phyloP scores from a whole-genome alignment of 768 basidiomycete species.

The Rhodotorula babjevae region DNA sequence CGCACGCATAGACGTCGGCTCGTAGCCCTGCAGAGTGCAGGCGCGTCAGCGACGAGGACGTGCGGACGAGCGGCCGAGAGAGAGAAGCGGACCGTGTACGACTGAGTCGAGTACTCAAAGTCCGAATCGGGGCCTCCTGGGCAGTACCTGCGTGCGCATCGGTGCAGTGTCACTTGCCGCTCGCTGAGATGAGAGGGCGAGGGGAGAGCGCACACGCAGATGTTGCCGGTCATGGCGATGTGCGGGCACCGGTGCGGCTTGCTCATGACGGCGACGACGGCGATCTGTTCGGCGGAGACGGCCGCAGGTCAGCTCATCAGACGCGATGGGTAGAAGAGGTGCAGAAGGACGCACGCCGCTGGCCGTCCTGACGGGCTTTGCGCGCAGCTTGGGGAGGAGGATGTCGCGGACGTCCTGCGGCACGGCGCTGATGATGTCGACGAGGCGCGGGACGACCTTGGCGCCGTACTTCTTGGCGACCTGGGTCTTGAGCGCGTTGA shows the following conservation, averaged over 20 bases:
- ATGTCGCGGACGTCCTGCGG: conserved; percentile 95
- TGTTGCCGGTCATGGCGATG: conserved; percentile 99
- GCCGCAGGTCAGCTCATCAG: not conserved
- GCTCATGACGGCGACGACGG: conserved; percentile 99
- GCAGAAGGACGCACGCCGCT: conserved; percentile 66
- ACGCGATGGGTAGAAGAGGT: not conserved
- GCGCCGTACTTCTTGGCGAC: conserved; percentile 85
- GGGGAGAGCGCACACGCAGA: conserved; percentile 74
- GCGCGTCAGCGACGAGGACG: not conserved
- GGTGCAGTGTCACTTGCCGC: no score
- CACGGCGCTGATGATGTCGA: conserved; percentile 97
- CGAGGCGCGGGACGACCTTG: conserved; percentile 81
- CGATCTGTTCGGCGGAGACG: conserved; percentile 61
- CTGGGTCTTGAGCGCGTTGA: conserved; percentile 79
- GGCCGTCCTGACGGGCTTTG: conserved; percentile 90
- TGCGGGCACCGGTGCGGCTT: conserved; percentile 99
- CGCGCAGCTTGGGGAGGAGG: conserved; percentile 78
- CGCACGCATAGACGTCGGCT: conserved; percentile 98
- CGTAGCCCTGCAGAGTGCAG: conserved; percentile 66
- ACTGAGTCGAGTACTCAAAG: conserved; percentile 98
- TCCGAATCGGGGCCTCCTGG: conserved; percentile 99
- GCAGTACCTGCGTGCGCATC: conserved; percentile 63
- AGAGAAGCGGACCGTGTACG: conserved; percentile 45
- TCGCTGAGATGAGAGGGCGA: no score
- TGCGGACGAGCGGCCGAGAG: no score